phyloP scores from a whole-genome alignment of 1,139 yeast genomes.

The Blastobotrys persicus region DNA sequence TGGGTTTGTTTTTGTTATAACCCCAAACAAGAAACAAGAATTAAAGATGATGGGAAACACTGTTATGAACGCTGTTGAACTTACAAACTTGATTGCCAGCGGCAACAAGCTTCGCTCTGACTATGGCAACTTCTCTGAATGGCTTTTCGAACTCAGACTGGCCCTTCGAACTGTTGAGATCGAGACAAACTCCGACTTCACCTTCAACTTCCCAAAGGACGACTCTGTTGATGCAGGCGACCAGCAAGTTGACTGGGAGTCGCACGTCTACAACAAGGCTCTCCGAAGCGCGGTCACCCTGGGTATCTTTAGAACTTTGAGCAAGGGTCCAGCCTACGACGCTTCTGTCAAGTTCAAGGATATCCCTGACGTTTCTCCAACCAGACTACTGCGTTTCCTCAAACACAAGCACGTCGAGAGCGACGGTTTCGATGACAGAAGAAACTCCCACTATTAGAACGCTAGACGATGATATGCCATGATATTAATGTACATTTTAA shows the following conservation, averaged over 20 bases:
- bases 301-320: conserved; percentile 1
- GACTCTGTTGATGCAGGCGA: not conserved
- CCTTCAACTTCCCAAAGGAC: conserved; percentile 1
- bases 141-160: conserved; percentile 3
- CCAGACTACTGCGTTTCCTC: conserved; percentile 4
- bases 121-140: not conserved
- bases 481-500: not conserved
- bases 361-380: conserved; percentile 1
- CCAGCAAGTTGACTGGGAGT: not conserved
- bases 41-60: not conserved
- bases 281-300: not conserved
- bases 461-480: not conserved
- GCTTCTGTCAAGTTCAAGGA: conserved; percentile 1
- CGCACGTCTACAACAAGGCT: conserved; percentile 2
- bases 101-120: conserved; percentile 3
- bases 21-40: not conserved
- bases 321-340: not conserved
- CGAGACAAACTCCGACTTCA: conserved; percentile 3
- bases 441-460: not conserved
- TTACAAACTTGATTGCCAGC: not conserved
- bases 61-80: conserved; percentile 1
- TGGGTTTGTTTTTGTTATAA: not conserved
- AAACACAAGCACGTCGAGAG: conserved; percentile 2
- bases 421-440: conserved; percentile 2
- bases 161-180: not conserved